Evolutionary conservation across 768 basidiomycete species (phyloP).

Genomic region (Tricholoma terreum): DNA sequence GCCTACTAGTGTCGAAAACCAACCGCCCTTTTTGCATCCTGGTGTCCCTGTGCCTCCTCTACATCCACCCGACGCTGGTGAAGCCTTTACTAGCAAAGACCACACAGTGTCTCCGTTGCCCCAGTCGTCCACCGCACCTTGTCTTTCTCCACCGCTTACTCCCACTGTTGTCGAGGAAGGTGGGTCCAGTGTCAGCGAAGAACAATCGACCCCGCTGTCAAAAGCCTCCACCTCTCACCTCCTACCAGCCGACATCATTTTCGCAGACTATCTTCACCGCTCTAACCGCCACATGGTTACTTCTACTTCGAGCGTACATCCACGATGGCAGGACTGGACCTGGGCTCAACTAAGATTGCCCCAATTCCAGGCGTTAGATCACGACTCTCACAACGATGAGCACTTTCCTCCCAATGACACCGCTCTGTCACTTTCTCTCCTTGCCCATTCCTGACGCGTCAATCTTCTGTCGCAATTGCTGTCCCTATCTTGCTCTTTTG

Average conservation of each 20-base stretch:
- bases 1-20: neutral
- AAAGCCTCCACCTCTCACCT: slow-evolving; percentile 1
- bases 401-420: neutral
- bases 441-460: neutral
- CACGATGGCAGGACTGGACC: slow-evolving; percentile 40
- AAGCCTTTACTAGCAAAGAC: neutral
- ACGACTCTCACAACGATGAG: slow-evolving; percentile 1
- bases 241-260: slow-evolving; percentile 14
- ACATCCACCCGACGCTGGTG: neutral
- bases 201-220: slow-evolving; percentile 4
- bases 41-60: neutral
- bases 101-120: neutral
- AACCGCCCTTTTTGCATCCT: neutral
- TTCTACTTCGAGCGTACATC: slow-evolving; percentile 5
- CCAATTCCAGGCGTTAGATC: slow-evolving; percentile 20
- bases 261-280: slow-evolving; percentile 32
- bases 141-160: neutral
- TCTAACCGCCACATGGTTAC: slow-evolving; percentile 27
- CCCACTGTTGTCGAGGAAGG: neutral
- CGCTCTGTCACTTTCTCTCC: neutral
- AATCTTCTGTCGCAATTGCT: slow-evolving; percentile 2
- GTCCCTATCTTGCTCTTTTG: neutral
- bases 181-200: neutral
- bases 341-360: slow-evolving; percentile 41
- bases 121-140: neutral